Base-by-base conservation (phyloP, 345 rosid species). In the Nephelium lappaceum region DNA sequence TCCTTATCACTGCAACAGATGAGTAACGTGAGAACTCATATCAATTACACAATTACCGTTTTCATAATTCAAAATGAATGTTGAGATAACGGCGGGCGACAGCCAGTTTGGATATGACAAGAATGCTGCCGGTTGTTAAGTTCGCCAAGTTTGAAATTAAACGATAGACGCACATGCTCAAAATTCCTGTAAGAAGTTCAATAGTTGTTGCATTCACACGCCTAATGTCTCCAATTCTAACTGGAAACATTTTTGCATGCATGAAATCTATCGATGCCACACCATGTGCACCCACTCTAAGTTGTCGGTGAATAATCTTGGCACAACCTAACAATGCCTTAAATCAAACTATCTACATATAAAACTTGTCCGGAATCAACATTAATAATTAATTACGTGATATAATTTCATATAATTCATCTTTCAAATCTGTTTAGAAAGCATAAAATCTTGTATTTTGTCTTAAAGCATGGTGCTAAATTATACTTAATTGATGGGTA, bases 231-330 rank as follows among this genome's bases (percentile, higher is more conserved):
- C 71, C 19, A 27, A 16, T 65, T 61, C 45, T 27, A 31, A 41
- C 45, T 11, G 12, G 2, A 31, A 25, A 25, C 24, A 19, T 47
- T 27, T 27, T 39, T 73, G 31, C 6, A 36, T 60, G 49, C 19
- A 18, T 39, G 62, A 23, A 64, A 38, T 5, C 9, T 42, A 11
- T 74, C 43, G 58, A 36, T 62, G 41, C 58, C 21, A 24, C 51
- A 47, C 14, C 78, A 75, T 51, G 78, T 75, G 78, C 63, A 49
- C 14, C 10, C n/a, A 31, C 57, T 75, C 70, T 43, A 9, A 19
- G 45, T 11, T 74, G 70, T 74, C 77, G 45, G 24, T 63, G 61
- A 74, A 42, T 74, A 61, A 24, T 18, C 16, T 61, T 18, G 0
- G 42, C 25, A 19, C 15, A 14, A 21, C 39, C 23, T 11, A 27